Evolutionary conservation across 306 rosid genomes (phyloP).

Genomic region (Prunus campanulata): DNA sequence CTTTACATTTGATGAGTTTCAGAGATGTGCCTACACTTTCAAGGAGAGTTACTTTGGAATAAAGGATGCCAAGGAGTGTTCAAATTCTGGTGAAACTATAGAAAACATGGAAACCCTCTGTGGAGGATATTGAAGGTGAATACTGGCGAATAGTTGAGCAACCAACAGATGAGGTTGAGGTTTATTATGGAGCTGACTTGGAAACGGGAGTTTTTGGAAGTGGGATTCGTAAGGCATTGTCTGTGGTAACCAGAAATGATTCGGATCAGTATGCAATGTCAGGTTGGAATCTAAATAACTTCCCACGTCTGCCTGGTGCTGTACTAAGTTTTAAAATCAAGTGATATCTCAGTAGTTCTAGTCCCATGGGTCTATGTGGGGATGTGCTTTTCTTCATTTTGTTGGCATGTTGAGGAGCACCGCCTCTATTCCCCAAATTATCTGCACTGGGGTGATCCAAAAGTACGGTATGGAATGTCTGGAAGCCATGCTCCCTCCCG

Average conservation of each 20-base stretch:
- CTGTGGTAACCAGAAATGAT: conserved; percentile 36
- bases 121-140: conserved; percentile 91
- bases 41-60: conserved; percentile 69
- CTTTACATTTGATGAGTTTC: conserved; percentile 67
- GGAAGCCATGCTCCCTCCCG: conserved; percentile 66
- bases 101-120: conserved; percentile 53
- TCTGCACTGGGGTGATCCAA: conserved; percentile 90
- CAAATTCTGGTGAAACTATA: conserved; percentile 26
- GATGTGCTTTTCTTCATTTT: conserved; percentile 97
- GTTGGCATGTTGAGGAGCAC: conserved; percentile 99
- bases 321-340: conserved; percentile 71
- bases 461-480: conserved; percentile 94
- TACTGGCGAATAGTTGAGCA: conserved; percentile 91
- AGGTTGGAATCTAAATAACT: conserved; percentile 93
- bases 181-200: conserved; percentile 90
- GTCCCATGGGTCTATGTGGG: conserved; percentile 55
- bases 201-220: conserved; percentile 85
- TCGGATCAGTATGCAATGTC: conserved; percentile 55
- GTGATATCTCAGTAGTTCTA: conserved; percentile 91
- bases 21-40: conserved; percentile 53
- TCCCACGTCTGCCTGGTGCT: conserved; percentile 84
- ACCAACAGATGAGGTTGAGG: conserved; percentile 93
- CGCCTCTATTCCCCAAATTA: conserved; percentile 89
- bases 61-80: conserved; percentile 37
- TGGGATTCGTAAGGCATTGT: conserved; percentile 77